phyloP scores from a whole-genome alignment of 371 early-diverging fungal species.

The Zancudomyces culisetae region DNA sequence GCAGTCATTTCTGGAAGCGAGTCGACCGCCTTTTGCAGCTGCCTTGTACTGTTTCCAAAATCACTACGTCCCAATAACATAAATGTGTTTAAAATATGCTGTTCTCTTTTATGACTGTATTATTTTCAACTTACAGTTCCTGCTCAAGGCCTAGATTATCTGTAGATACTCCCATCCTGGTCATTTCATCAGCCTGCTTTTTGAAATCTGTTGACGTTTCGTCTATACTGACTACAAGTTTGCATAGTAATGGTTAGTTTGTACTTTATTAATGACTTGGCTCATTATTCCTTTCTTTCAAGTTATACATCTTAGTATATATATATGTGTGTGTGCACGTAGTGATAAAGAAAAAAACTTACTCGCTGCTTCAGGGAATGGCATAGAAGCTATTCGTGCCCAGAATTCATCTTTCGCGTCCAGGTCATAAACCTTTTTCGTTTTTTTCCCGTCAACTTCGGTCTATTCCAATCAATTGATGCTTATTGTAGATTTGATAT shows the following conservation, averaged over 20 bases:
- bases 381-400: slow-evolving; percentile 75
- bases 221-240: slow-evolving; percentile 50
- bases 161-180: slow-evolving; percentile 66
- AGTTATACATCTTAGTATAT: no score
- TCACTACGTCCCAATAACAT: slow-evolving; percentile 5
- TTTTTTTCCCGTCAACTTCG: slow-evolving; percentile 44
- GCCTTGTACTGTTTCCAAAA: slow-evolving; percentile 42
- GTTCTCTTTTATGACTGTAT: no score
- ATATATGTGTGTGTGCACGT: background rate
- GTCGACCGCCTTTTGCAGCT: slow-evolving; percentile 77
- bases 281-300: no score
- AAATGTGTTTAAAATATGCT: background rate
- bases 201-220: slow-evolving; percentile 78
- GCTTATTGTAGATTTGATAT: background rate
- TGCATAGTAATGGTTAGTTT: no score
- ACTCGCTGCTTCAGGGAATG: slow-evolving; percentile 93
- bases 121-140: slow-evolving; percentile 10
- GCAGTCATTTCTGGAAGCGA: slow-evolving; percentile 90
- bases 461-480: slow-evolving; percentile 15
- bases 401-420: slow-evolving; percentile 88
- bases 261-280: no score
- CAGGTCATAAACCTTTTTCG: slow-evolving; percentile 69
- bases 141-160: slow-evolving; percentile 61
- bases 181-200: slow-evolving; percentile 80
- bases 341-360: background rate